Conservation (phyloP, 2,329 filamentous ascomycete species). For the Neocucurbitaria cava region DNA sequence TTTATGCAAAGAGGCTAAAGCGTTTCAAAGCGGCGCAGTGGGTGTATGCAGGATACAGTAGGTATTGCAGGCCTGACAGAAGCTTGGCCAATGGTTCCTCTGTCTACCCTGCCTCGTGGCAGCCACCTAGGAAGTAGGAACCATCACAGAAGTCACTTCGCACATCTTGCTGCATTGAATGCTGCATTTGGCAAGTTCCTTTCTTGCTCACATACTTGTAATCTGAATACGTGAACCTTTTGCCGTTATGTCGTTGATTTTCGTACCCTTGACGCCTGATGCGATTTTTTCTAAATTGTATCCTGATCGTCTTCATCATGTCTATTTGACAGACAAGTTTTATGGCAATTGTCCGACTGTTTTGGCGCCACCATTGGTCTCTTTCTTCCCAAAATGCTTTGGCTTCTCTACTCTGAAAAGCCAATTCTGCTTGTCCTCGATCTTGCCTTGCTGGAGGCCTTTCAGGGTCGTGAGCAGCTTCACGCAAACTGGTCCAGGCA, state of each 20-base stretch:
- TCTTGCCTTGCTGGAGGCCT: conserved; percentile 83
- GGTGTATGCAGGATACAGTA: background rate
- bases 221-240: background rate
- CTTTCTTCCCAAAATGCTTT: conserved; percentile 43
- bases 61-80: background rate
- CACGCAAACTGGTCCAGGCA: conserved; percentile 75
- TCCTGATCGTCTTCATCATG: background rate
- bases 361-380: conserved; percentile 30
- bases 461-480: conserved; percentile 79
- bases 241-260: background rate
- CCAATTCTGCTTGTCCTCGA: conserved; percentile 81
- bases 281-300: background rate
- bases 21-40: background rate
- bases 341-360: conserved; percentile 47
- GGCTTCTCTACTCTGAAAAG: conserved; percentile 55
- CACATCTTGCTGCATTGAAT: background rate
- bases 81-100: background rate
- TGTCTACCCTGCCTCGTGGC: background rate
- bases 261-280: background rate
- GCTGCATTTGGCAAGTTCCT: background rate
- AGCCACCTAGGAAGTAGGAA: background rate
- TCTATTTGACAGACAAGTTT: background rate
- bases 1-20: background rate
- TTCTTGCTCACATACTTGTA: background rate
- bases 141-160: background rate